Conservation (phyloP, 768 basidiomycete species). For the Boletus coccyginus region DNA sequence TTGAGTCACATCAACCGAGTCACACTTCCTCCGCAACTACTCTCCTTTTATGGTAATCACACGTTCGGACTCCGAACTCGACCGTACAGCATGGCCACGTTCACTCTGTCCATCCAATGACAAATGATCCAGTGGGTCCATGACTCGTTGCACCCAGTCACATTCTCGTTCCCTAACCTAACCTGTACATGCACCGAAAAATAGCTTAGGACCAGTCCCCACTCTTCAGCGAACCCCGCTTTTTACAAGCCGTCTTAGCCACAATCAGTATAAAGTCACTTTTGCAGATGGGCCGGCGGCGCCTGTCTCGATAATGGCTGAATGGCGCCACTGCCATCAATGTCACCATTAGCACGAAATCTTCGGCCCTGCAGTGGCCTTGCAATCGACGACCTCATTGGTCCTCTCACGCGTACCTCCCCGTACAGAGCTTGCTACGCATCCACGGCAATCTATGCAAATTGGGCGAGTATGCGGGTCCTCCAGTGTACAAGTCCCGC, state of each 20-base stretch:
- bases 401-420: constrained; percentile 17
- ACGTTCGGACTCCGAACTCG: neutral
- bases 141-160: neutral
- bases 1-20: constrained; percentile 18
- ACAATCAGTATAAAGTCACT: neutral
- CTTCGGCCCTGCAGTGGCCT: constrained; percentile 12
- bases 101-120: neutral
- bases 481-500: neutral
- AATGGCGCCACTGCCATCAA: constrained; percentile 25
- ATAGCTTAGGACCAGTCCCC: neutral
- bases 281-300: neutral
- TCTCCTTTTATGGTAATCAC: constrained; percentile 16
- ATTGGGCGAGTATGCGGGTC: neutral
- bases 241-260: constrained; percentile 15
- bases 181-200: neutral
- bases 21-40: constrained; percentile 7
- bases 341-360: constrained; percentile 12
- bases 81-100: neutral
- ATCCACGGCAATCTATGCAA: neutral
- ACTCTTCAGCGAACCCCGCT: neutral
- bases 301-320: neutral
- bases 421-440: constrained; percentile 3
- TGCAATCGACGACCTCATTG: constrained; percentile 20
- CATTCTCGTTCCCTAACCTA: neutral
- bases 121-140: neutral